Percentiles rank a stretch among this genome's conserved stretches.
Conservation (phyloP, 2,329 filamentous ascomycete genomes). For the Fusarium floridanum region DNA sequence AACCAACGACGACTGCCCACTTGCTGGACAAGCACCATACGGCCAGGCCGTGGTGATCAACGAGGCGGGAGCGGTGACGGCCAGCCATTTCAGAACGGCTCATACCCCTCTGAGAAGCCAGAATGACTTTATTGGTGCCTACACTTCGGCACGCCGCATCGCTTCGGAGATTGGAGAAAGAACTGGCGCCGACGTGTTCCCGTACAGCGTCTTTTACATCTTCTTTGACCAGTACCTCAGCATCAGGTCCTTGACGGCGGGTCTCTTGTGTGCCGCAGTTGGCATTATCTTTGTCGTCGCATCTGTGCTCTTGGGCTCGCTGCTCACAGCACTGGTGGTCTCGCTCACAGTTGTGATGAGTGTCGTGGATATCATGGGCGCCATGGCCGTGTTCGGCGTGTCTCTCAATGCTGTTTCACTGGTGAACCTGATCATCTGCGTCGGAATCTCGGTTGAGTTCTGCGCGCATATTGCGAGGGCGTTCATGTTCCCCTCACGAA, state of each 20-base stretch:
- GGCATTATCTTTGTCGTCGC: constrained; percentile 88
- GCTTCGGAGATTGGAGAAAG: constrained; percentile 78
- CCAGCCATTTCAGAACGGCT: constrained; percentile 91
- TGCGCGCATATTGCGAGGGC: constrained; percentile 96
- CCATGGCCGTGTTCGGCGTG: constrained; percentile 90
- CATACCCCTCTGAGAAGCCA: constrained; percentile 91
- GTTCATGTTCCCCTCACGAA: constrained; percentile 90
- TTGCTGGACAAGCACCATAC: constrained; percentile 91
- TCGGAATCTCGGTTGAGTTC: constrained; percentile 97
- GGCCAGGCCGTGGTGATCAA: constrained; percentile 83
- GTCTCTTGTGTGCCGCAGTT: constrained; percentile 84
- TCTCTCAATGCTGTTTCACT: constrained; percentile 95
- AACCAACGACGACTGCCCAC: constrained; percentile 85
- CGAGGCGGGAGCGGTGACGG: constrained; percentile 75
- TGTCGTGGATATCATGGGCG: constrained; percentile 91
- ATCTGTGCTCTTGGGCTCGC: constrained; percentile 83
- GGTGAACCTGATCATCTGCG: constrained; percentile 96
- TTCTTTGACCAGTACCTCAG: constrained; percentile 98
- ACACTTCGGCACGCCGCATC: constrained; percentile 89
- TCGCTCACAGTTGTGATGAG: constrained; percentile 93
- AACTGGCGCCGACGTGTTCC: constrained; percentile 88
- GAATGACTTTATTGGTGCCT: constrained; percentile 91
- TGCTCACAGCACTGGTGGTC: constrained; percentile 84
- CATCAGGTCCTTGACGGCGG: constrained; percentile 83
- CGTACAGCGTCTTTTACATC: constrained; percentile 97